Percentiles rank a stretch among this genome's conserved stretches.
Conservation (phyloP, 805 yeast genomes). For the Candida sithepensis region DNA sequence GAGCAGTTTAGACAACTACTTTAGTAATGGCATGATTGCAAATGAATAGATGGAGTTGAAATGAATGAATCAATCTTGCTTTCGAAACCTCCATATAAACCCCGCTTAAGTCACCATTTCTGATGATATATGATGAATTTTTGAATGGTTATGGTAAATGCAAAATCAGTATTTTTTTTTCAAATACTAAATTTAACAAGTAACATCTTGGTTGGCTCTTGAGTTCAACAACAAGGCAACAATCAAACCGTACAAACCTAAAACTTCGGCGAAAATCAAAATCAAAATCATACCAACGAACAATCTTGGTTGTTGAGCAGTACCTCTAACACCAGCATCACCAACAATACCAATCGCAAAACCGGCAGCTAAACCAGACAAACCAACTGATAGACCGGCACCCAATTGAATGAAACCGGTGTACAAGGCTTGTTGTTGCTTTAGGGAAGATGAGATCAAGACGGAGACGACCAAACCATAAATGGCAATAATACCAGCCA, state of each 20-base stretch:
- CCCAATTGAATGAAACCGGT: constrained; percentile 98
- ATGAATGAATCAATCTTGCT: not conserved
- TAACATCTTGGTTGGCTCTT: constrained; percentile 90
- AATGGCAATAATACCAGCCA: constrained; percentile 99
- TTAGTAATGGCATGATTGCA: not conserved
- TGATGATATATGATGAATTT: not conserved
- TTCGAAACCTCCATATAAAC: not conserved
- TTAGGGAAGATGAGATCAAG: constrained; percentile 82
- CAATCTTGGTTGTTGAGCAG: constrained; percentile 96
- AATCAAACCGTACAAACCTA: constrained; percentile 96
- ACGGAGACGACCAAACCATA: constrained; percentile 97
- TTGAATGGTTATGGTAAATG: not conserved
- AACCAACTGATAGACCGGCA: constrained; percentile 96
- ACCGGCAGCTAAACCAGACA: constrained; percentile 97
- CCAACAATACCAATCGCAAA: constrained; percentile 99
- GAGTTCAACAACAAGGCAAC: constrained; percentile 97
- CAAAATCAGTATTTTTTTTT: not conserved
- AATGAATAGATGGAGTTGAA: not conserved
- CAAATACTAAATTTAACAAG: constrained; percentile 49
- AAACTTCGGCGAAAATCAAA: constrained; percentile 97
- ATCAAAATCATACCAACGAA: constrained; percentile 98
- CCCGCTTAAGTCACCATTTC: not conserved
- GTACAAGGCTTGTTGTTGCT: constrained; percentile 88
- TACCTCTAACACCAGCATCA: constrained; percentile 99
- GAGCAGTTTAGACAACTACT: not conserved